A percentile compares a stretch with the other conserved stretches of the same genome.
phyloP scores from a whole-genome alignment of 768 basidiomycete species.

The Mycena rosella region DNA sequence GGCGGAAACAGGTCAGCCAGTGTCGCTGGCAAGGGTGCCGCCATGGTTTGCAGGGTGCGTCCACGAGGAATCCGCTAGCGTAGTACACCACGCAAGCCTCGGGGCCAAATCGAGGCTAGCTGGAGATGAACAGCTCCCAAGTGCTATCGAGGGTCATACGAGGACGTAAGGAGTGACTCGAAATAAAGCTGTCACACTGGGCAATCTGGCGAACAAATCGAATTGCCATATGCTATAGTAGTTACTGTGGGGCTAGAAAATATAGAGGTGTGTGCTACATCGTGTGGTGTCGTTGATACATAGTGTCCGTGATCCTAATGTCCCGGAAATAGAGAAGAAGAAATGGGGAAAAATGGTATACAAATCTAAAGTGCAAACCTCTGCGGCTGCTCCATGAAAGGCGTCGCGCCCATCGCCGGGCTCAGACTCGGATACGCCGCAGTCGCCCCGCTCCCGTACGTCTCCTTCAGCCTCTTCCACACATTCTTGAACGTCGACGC shows the following conservation, averaged over 20 bases:
- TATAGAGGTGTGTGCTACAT: slow-evolving; percentile 26
- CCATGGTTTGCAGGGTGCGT: background rate
- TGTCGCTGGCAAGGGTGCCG: background rate
- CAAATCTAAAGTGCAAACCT: slow-evolving; percentile 47
- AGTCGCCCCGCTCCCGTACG: slow-evolving; percentile 62
- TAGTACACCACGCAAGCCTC: background rate
- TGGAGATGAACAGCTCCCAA: too few species aligned
- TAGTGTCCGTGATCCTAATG: background rate
- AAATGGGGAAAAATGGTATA: background rate
- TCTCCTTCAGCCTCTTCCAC: slow-evolving; percentile 77
- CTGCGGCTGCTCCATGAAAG: slow-evolving; percentile 57
- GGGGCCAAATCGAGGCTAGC: too few species aligned
- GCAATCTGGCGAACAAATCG: background rate
- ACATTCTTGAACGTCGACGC: slow-evolving; percentile 86
- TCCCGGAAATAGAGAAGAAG: background rate
- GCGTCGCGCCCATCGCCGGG: slow-evolving; percentile 56
- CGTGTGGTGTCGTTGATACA: slow-evolving; percentile 24
- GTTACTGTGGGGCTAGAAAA: background rate
- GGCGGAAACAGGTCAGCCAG: background rate
- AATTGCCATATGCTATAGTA: background rate
- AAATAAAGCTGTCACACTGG: too few species aligned
- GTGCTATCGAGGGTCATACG: too few species aligned
- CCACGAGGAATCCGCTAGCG: too few species aligned
- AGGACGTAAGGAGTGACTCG: too few species aligned
- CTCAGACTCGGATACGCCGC: slow-evolving; percentile 53